phyloP scores from a whole-genome alignment of 129 eudicot genomes.

The Flaveria bidentis region DNA sequence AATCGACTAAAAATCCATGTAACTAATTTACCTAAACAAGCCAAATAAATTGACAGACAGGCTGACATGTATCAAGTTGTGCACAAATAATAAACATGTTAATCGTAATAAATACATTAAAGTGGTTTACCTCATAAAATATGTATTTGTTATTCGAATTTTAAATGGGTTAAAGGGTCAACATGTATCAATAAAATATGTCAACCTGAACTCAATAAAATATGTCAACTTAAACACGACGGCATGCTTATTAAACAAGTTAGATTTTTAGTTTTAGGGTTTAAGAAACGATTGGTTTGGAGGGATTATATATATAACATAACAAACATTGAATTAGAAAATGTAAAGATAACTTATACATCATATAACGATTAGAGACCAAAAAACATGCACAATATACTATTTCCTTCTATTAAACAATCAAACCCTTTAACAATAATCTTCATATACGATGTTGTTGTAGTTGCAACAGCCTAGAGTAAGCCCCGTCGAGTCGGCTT shows the following conservation, averaged over 20 bases:
- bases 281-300: not conserved
- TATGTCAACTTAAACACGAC: no score
- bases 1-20: no score
- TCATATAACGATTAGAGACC: slow-evolving; percentile 27
- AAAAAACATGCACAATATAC: slow-evolving; percentile 43
- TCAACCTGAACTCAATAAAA: no score
- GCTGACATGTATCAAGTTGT: not conserved
- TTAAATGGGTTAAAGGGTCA: not conserved
- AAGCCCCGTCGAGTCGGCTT: slow-evolving; percentile 89
- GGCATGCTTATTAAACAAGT: no score
- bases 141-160: no score
- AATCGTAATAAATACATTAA: no score
- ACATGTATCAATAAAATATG: no score
- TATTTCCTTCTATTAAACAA: slow-evolving; percentile 6
- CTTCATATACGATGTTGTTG: slow-evolving; percentile 72
- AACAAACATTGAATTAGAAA: slow-evolving; percentile 32
- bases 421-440: slow-evolving; percentile 5
- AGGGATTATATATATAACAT: slow-evolving; percentile 11
- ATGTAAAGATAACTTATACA: slow-evolving; percentile 16
- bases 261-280: not conserved
- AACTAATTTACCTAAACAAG: no score
- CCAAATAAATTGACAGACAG: not conserved
- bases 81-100: no score
- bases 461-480: slow-evolving; percentile 87
- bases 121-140: not conserved